Evolutionary conservation across 345 rosid genomes (phyloP).

Genomic region (Mallotus nudiflorus): DNA sequence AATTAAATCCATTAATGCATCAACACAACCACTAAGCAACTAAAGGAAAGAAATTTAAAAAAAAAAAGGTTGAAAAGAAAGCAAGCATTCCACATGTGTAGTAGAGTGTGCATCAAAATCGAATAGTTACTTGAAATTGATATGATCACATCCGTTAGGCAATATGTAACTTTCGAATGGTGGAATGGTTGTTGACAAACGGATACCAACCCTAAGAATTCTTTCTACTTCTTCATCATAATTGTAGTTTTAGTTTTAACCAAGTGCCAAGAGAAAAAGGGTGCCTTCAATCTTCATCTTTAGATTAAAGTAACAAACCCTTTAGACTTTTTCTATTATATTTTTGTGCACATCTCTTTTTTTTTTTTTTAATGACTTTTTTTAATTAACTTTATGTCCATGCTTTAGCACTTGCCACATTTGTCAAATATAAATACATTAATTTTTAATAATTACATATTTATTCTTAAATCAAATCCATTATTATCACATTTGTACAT

Average conservation of each 20-base stretch:
- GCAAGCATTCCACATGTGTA: background rate
- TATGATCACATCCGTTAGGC: slow-evolving; percentile 25
- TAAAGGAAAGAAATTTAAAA: background rate
- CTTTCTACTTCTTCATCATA: background rate
- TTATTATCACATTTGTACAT: too few species aligned
- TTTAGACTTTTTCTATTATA: too few species aligned
- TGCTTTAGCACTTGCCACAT: too few species aligned
- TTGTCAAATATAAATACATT: too few species aligned
- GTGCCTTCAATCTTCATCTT: slow-evolving; percentile 5
- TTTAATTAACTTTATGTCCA: too few species aligned
- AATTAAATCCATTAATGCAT: background rate
- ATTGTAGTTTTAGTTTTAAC: slow-evolving; percentile 16
- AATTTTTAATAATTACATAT: too few species aligned
- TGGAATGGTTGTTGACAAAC: slow-evolving; percentile 41
- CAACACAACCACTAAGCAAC: slow-evolving; percentile 7
- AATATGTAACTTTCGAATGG: slow-evolving; percentile 15
- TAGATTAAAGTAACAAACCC: slow-evolving; percentile 3
- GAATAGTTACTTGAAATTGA: slow-evolving; percentile 3
- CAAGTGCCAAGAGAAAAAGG: background rate
- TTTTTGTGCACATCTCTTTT: too few species aligned
- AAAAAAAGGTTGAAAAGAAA: slow-evolving; percentile 5
- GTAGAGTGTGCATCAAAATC: background rate
- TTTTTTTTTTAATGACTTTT: too few species aligned
- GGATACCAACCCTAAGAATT: slow-evolving; percentile 28
- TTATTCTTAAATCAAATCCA: too few species aligned